phyloP scores from a whole-genome alignment of 352 stramenopile genomes.

The Thraustochytrium striatum region DNA sequence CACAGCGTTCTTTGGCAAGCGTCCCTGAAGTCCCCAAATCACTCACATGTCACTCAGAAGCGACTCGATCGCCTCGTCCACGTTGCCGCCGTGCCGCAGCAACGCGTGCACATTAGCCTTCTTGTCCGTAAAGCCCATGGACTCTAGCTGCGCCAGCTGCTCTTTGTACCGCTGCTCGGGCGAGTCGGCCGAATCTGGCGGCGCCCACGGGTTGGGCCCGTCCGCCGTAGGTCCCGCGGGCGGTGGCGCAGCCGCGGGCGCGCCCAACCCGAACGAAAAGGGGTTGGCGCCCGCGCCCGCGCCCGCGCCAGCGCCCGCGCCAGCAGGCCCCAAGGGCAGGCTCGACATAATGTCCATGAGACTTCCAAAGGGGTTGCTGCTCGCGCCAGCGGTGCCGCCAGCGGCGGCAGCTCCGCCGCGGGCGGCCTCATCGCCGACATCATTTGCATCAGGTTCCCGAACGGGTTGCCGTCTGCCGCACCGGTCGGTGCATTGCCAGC shows the following conservation, averaged over 20 bases:
- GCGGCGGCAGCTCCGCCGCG: too few relatives aligned
- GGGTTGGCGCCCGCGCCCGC: background rate
- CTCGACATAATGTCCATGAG: too few relatives aligned
- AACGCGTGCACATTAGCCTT: conserved; percentile 33
- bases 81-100: conserved; percentile 8
- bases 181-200: background rate
- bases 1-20: too few relatives aligned
- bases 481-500: too few relatives aligned
- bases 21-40: too few relatives aligned
- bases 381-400: conserved; percentile 1
- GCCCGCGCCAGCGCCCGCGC: background rate
- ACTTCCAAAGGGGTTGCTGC: too few relatives aligned
- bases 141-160: conserved; percentile 9
- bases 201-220: conserved; percentile 34
- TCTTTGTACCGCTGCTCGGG: conserved; percentile 20
- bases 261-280: background rate
- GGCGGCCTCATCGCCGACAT: too few relatives aligned
- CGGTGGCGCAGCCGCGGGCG: background rate
- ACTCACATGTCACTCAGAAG: conserved; percentile 11
- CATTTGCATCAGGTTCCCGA: too few relatives aligned
- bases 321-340: too few relatives aligned
- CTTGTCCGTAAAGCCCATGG: conserved; percentile 29
- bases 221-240: background rate
- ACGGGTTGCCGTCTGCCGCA: too few relatives aligned
- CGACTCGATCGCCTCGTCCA: conserved; percentile 4